Evolutionary conservation across 179 eudicot genomes (phyloP).

Genomic region (Pouteria campechiana): DNA sequence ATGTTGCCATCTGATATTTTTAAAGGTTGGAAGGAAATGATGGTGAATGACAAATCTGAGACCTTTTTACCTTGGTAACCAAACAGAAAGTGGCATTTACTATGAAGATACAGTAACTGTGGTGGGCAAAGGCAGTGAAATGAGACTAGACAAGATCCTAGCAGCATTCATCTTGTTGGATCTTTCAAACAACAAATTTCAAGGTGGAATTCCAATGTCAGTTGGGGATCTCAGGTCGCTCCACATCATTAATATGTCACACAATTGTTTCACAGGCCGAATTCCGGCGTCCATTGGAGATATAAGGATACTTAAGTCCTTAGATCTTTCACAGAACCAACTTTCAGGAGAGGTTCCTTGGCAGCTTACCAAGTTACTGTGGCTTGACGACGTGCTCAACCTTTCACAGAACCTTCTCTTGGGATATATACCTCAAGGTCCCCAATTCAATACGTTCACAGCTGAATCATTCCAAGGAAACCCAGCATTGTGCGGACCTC

Average conservation of each 20-base stretch:
- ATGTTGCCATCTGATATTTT: slow-evolving; percentile 14
- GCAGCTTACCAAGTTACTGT: too few relatives aligned
- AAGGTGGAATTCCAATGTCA: slow-evolving; percentile 16
- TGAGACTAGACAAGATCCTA: slow-evolving; percentile 1
- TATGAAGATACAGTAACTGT: slow-evolving; percentile 5
- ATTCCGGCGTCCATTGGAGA: slow-evolving; percentile 19
- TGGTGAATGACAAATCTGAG: background rate
- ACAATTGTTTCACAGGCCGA: slow-evolving; percentile 16
- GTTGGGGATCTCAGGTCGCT: slow-evolving; percentile 18
- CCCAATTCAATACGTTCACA: slow-evolving; percentile 1
- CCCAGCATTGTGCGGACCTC: slow-evolving; percentile 2
- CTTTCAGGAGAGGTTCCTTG: slow-evolving; percentile 20
- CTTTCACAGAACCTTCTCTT: slow-evolving; percentile 4
- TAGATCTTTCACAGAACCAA: slow-evolving; percentile 22
- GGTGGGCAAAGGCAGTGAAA: slow-evolving; percentile 19
- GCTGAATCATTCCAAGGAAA: slow-evolving; percentile 3
- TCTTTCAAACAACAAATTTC: slow-evolving; percentile 25
- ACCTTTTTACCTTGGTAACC: background rate
- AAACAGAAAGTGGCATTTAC: fast-evolving
- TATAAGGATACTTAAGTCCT: slow-evolving; percentile 17
- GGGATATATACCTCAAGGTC: slow-evolving; percentile 7
- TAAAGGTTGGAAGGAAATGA: slow-evolving; percentile 21
- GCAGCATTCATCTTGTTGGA: slow-evolving; percentile 13
- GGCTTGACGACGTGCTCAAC: too few relatives aligned
- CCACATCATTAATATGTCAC: slow-evolving; percentile 21